These are phyloP conservation scores for Macrolepiota fuliginosa DNA, from an alignment of 768 basidiomycete species.

Conservation along the genomic window DNA sequence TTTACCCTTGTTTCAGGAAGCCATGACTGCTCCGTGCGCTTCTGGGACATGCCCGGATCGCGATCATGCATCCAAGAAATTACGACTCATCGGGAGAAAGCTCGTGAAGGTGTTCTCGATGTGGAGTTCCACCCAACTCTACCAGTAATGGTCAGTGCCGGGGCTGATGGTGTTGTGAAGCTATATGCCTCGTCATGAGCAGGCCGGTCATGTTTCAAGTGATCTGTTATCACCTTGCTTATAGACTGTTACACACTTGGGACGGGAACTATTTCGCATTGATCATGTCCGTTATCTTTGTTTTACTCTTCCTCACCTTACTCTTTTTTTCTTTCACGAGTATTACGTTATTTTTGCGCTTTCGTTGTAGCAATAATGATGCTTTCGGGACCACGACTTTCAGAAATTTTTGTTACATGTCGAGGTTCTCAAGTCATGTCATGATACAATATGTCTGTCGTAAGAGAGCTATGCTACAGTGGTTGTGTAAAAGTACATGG, in stretches of 20 bases:
- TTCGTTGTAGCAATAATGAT: slow-evolving; percentile 14
- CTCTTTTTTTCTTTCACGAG: slow-evolving; percentile 24
- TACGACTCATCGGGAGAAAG: slow-evolving; percentile 86
- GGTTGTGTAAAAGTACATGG: slow-evolving; percentile 6
- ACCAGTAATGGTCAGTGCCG: slow-evolving; percentile 88
- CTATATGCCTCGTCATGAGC: slow-evolving; percentile 82
- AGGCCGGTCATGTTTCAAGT: slow-evolving; percentile 18
- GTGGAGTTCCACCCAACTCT: slow-evolving; percentile 82
- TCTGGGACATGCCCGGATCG: slow-evolving; percentile 89
- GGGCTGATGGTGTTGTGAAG: slow-evolving; percentile 94
- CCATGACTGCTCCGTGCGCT: slow-evolving; percentile 91
- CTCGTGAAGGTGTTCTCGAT: slow-evolving; percentile 86
- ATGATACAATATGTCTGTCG: slow-evolving; percentile 7
- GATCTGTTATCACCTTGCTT: slow-evolving; percentile 20
- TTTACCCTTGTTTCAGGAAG: slow-evolving; percentile 87
- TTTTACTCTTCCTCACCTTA: slow-evolving; percentile 23
- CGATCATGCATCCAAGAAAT: slow-evolving; percentile 87
- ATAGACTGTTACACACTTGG: slow-evolving; percentile 36
- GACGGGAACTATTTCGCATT: slow-evolving; percentile 22
- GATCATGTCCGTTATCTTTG: slow-evolving; percentile 23
- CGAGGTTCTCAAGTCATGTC: slow-evolving; percentile 2
- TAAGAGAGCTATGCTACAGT: slow-evolving; percentile 12
- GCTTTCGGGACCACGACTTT: slow-evolving; percentile 13
- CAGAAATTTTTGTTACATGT: background rate
- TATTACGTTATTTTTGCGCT: slow-evolving; percentile 21